A percentile compares a stretch with the other conserved stretches of the same genome.
Conservation (phyloP, 805 yeast species). For the Lipomyces japonicus region DNA sequence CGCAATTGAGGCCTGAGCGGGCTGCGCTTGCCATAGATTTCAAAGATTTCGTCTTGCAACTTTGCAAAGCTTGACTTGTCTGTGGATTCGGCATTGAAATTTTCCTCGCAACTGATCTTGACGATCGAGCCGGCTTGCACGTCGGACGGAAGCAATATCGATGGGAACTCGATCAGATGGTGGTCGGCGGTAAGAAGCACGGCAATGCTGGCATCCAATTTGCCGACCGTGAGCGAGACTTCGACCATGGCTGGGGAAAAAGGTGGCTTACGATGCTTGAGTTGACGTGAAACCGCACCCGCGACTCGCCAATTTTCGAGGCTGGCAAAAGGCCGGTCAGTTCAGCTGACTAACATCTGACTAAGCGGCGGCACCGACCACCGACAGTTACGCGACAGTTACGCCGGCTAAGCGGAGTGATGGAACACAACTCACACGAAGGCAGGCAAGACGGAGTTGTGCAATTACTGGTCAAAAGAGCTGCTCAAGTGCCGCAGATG, state of each 20-base stretch:
- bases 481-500: too few relatives aligned
- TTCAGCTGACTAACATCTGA: too few relatives aligned
- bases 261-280: too few relatives aligned
- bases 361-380: too few relatives aligned
- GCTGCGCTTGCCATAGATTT: slow-evolving; percentile 64
- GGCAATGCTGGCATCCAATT: slow-evolving; percentile 92
- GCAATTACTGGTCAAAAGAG: too few relatives aligned
- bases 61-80: slow-evolving; percentile 57
- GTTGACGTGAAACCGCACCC: too few relatives aligned
- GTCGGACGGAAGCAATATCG: slow-evolving; percentile 83
- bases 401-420: too few relatives aligned
- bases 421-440: too few relatives aligned
- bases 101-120: slow-evolving; percentile 77
- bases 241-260: slow-evolving; percentile 18
- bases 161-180: slow-evolving; percentile 95
- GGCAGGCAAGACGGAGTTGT: too few relatives aligned
- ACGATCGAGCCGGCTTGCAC: slow-evolving; percentile 91
- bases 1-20: slow-evolving; percentile 71
- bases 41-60: slow-evolving; percentile 70
- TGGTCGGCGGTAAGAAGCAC: slow-evolving; percentile 85
- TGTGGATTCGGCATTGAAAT: slow-evolving; percentile 56
- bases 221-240: slow-evolving; percentile 74
- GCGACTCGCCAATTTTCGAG: neutral
- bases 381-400: too few relatives aligned
- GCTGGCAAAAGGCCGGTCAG: neutral